Percentiles rank a stretch among this genome's conserved stretches.
phyloP scores from a whole-genome alignment of 1,284 basidiomycete genomes.

The Sporisorium exsertum region DNA sequence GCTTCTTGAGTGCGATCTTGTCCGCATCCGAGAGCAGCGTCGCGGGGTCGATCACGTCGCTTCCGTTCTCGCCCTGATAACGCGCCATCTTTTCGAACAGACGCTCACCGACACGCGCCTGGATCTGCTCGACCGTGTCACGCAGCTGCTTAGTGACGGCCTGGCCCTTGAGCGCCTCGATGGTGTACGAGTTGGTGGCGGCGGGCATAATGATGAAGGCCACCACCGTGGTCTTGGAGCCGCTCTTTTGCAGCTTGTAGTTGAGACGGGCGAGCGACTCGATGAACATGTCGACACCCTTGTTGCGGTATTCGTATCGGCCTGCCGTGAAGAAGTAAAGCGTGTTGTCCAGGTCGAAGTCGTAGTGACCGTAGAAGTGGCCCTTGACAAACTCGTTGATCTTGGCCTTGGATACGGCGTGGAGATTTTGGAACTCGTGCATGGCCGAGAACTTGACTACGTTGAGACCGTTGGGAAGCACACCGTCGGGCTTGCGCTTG shows the following conservation, averaged over 20 bases:
- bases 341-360: constrained; percentile 95
- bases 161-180: constrained; percentile 97
- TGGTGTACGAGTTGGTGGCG: constrained; percentile 92
- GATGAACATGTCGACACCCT: constrained; percentile 99
- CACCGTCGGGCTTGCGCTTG: constrained; percentile 94
- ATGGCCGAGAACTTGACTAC: constrained; percentile 95
- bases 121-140: constrained; percentile 91
- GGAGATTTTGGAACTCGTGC: constrained; percentile 97
- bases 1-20: constrained; percentile 92
- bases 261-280: constrained; percentile 86
- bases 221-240: constrained; percentile 85
- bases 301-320: constrained; percentile 97
- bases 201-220: constrained; percentile 99
- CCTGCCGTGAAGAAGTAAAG: constrained; percentile 99
- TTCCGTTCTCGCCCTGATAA: constrained; percentile 76
- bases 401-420: constrained; percentile 90
- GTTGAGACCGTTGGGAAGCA: constrained; percentile 97
- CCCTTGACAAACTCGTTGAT: constrained; percentile 97
- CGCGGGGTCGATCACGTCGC: constrained; percentile 59
- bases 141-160: constrained; percentile 95
- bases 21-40: constrained; percentile 88
- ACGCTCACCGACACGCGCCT: constrained; percentile 87
- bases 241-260: constrained; percentile 83
- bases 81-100: constrained; percentile 93
- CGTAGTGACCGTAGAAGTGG: constrained; percentile 97